A percentile compares a stretch with the other conserved stretches of the same genome.
phyloP scores from a whole-genome alignment of 805 yeast genomes.

The Suhomyces tanzawaensis region DNA sequence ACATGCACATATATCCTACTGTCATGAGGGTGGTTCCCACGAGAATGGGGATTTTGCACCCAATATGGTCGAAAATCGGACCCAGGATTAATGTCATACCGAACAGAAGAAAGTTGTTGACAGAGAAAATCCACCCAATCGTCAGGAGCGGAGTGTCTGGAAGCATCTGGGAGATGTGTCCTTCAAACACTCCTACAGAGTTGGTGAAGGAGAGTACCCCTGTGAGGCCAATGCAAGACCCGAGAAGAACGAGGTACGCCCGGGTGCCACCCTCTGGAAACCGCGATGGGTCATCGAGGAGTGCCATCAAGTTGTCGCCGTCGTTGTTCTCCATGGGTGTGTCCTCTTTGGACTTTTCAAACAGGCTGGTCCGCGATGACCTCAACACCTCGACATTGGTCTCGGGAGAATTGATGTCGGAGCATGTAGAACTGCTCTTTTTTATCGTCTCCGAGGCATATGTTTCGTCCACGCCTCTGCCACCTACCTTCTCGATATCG shows the following conservation, averaged over 20 bases:
- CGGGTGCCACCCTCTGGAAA: slow-evolving; percentile 28
- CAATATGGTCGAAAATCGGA: slow-evolving; percentile 27
- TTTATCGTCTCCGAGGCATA: no score
- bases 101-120: slow-evolving; percentile 24
- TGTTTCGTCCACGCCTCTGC: no score
- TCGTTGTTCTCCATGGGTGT: no score
- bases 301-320: background rate
- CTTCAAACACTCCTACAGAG: slow-evolving; percentile 24
- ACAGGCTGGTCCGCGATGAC: no score
- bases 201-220: slow-evolving; percentile 26
- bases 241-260: slow-evolving; percentile 24
- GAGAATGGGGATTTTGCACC: slow-evolving; percentile 20
- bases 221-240: slow-evolving; percentile 26
- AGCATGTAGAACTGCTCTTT: no score
- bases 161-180: slow-evolving; percentile 17
- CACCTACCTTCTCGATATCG: no score
- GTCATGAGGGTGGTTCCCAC: slow-evolving; percentile 17
- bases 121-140: slow-evolving; percentile 29
- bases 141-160: slow-evolving; percentile 14
- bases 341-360: no score
- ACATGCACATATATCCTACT: slow-evolving; percentile 21
- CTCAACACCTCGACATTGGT: no score
- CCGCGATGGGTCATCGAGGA: slow-evolving; percentile 20
- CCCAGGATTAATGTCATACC: slow-evolving; percentile 24
- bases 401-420: no score